phyloP scores from a whole-genome alignment of 345 rosid genomes.

The Linum trigynum region DNA sequence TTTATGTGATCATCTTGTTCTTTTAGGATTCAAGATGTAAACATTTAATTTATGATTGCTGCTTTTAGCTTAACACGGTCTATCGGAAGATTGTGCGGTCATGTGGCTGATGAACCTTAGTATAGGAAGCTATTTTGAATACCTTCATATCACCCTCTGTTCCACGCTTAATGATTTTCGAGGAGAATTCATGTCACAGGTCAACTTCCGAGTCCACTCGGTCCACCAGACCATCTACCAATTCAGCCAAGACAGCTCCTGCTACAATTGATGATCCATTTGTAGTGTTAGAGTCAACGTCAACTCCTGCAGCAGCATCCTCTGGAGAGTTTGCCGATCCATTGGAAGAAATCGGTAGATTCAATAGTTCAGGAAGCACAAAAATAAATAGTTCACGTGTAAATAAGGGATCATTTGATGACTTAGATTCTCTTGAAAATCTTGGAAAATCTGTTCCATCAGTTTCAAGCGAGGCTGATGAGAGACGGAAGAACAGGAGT shows the following conservation, averaged over 20 bases:
- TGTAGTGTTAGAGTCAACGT: conserved; percentile 41
- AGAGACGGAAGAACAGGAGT: conserved; percentile 39
- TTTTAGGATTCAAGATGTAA: too few species aligned
- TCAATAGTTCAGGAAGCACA: conserved; percentile 32
- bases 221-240: conserved; percentile 30
- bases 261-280: conserved; percentile 47
- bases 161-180: not conserved
- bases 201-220: conserved; percentile 36
- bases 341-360: conserved; percentile 38
- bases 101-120: not conserved
- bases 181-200: conserved; percentile 23
- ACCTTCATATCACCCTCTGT: not conserved
- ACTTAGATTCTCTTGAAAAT: conserved; percentile 51
- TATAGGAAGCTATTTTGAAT: not conserved
- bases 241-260: conserved; percentile 34
- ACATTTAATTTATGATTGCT: too few species aligned
- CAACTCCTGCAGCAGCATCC: conserved; percentile 31
- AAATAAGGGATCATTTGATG: conserved; percentile 43
- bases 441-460: conserved; percentile 49
- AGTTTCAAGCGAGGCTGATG: conserved; percentile 34
- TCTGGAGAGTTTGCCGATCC: conserved; percentile 35
- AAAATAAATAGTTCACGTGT: conserved; percentile 32
- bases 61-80: not conserved
- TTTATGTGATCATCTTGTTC: too few species aligned
- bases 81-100: not conserved